phyloP scores from a whole-genome alignment of 2,329 filamentous ascomycete species.

The Trichophyton schoenleinii region DNA sequence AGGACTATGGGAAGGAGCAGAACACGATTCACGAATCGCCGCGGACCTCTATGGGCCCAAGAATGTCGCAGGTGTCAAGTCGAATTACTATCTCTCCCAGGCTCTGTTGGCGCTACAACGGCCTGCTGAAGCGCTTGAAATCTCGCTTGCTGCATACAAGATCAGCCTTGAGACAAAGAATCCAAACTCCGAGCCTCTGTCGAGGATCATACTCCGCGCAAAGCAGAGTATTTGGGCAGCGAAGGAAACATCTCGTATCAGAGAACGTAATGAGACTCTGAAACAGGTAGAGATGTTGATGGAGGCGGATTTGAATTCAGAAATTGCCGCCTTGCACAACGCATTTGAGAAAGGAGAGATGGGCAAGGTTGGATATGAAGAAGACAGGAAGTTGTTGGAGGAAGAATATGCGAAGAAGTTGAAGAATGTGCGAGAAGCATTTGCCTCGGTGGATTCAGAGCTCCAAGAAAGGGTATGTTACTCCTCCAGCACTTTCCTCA shows the following conservation, averaged over 20 bases:
- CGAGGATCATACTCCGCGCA: slow-evolving; percentile 59
- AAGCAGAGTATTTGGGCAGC: slow-evolving; percentile 81
- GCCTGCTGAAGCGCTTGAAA: slow-evolving; percentile 58
- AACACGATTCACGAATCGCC: slow-evolving; percentile 63
- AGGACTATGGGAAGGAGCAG: slow-evolving; percentile 57
- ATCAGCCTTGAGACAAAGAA: slow-evolving; percentile 52
- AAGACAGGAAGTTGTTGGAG: slow-evolving; percentile 48
- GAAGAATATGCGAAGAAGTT: slow-evolving; percentile 38
- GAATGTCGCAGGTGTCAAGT: slow-evolving; percentile 56
- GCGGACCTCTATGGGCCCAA: slow-evolving; percentile 49
- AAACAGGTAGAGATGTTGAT: slow-evolving; percentile 30
- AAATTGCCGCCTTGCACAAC: slow-evolving; percentile 25
- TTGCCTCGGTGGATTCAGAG: slow-evolving; percentile 31
- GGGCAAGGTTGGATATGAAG: slow-evolving; percentile 54
- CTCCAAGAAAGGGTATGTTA: slow-evolving; percentile 31
- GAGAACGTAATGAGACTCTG: slow-evolving; percentile 34
- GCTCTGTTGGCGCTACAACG: slow-evolving; percentile 64
- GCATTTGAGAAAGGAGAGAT: slow-evolving; percentile 30
- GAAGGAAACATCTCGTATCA: slow-evolving; percentile 43
- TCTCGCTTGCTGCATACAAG: slow-evolving; percentile 60
- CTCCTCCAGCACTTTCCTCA: neutral
- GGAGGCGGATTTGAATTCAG: slow-evolving; percentile 27
- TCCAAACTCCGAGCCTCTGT: slow-evolving; percentile 58
- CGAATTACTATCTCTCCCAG: slow-evolving; percentile 69
- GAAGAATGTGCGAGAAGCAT: slow-evolving; percentile 33